Conservation (phyloP, 345 rosid species). For the Lenwebbia sp. region DNA sequence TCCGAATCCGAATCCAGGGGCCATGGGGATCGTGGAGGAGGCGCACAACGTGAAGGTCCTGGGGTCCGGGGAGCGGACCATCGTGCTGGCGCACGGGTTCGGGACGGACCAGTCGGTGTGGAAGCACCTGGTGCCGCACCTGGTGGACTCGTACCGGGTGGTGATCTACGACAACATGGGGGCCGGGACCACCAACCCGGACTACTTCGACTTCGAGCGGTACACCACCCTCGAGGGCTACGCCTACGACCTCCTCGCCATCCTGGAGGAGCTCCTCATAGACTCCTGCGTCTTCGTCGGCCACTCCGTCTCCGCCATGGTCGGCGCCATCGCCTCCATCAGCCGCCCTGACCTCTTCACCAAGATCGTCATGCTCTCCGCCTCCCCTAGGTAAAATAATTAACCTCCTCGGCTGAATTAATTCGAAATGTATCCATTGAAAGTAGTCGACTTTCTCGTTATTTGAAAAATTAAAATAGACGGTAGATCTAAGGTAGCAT, state of each 20-base stretch:
- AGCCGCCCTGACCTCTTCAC: constrained; percentile 72
- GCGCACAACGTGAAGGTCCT: constrained; percentile 75
- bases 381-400: constrained; percentile 54
- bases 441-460: neutral
- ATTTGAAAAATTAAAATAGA: neutral
- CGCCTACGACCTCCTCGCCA: constrained; percentile 69
- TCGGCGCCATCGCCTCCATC: constrained; percentile 76
- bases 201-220: constrained; percentile 70
- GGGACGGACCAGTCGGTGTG: constrained; percentile 94
- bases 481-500: neutral
- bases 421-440: neutral
- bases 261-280: constrained; percentile 54
- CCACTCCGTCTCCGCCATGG: constrained; percentile 82
- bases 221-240: constrained; percentile 71
- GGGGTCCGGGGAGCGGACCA: constrained; percentile 46
- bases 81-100: constrained; percentile 78
- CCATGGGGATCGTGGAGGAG: constrained; percentile 71
- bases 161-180: constrained; percentile 84
- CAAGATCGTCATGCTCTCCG: constrained; percentile 63
- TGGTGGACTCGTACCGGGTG: constrained; percentile 50
- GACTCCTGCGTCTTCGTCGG: constrained; percentile 59
- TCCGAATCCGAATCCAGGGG: neutral
- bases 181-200: constrained; percentile 89
- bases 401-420: neutral
- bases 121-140: constrained; percentile 87